Conservation (phyloP, 2,329 filamentous ascomycete genomes). For the Fusarium longipes region DNA sequence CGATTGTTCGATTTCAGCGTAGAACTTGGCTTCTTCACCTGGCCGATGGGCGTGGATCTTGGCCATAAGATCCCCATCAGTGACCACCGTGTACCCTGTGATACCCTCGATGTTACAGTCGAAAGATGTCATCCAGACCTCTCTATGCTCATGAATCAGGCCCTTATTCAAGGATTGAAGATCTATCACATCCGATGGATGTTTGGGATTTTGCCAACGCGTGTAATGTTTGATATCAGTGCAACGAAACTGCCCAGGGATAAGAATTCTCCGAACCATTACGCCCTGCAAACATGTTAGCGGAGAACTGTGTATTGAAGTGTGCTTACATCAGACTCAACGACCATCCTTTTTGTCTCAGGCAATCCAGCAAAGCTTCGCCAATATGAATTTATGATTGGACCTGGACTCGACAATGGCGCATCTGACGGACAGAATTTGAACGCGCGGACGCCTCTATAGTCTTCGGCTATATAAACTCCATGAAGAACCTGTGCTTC, state of each 20-base stretch:
- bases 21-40: not conserved
- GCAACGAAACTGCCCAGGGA: not conserved
- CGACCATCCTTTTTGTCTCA: not conserved
- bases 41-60: not conserved
- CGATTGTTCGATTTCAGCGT: not conserved
- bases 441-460: not conserved
- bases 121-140: not conserved
- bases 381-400: not conserved
- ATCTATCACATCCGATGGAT: not conserved
- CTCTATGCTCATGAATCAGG: not conserved
- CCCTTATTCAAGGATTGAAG: not conserved
- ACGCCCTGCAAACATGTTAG: not conserved
- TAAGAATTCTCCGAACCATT: not conserved
- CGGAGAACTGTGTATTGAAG: fast-evolving
- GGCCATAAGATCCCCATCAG: not conserved
- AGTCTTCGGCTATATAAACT: not conserved
- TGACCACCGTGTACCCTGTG: not conserved
- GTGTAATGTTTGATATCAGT: not conserved
- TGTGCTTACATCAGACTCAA: not conserved
- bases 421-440: not conserved
- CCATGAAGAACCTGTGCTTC: not conserved
- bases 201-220: not conserved
- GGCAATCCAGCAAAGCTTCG: not conserved
- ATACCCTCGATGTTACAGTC: not conserved
- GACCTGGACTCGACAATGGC: not conserved